phyloP scores from a whole-genome alignment of 495 filamentous ascomycete species.

The Podospora tetraspora region DNA sequence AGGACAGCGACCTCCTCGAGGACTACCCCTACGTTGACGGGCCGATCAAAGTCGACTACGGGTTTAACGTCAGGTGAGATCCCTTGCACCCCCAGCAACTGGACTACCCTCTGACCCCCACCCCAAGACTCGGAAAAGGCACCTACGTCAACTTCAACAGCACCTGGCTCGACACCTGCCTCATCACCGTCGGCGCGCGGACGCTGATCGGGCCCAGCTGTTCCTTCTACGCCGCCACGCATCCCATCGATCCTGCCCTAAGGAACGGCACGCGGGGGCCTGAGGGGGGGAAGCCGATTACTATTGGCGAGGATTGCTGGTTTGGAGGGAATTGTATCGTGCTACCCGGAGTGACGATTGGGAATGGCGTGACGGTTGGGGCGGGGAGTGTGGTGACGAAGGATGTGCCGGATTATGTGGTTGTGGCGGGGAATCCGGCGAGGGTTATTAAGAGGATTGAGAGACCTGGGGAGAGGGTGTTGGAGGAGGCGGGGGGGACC shows the following conservation, averaged over 20 bases:
- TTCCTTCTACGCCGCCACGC: slow-evolving; percentile 64
- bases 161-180: slow-evolving; percentile 71
- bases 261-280: slow-evolving; percentile 71
- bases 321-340: slow-evolving; percentile 73
- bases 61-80: slow-evolving; percentile 57
- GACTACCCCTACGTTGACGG: slow-evolving; percentile 65
- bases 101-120: neutral
- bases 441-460: slow-evolving; percentile 54
- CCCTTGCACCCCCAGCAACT: neutral
- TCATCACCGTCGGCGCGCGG: slow-evolving; percentile 70
- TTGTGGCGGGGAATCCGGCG: slow-evolving; percentile 65
- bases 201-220: slow-evolving; percentile 78
- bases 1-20: slow-evolving; percentile 56
- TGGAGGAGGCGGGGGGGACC: neutral
- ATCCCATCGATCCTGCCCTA: slow-evolving; percentile 68
- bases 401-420: slow-evolving; percentile 60
- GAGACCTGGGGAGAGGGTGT: neutral
- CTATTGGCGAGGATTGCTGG: slow-evolving; percentile 86
- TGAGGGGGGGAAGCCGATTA: slow-evolving; percentile 69
- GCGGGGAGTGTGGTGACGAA: slow-evolving; percentile 90
- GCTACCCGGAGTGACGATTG: slow-evolving; percentile 74
- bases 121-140: slow-evolving; percentile 12
- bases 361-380: slow-evolving; percentile 64
- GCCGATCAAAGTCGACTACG: slow-evolving; percentile 70
- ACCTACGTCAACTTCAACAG: slow-evolving; percentile 77